Evolutionary conservation across 768 basidiomycete species (phyloP), one percentile per base, ranked within the genome.

Genomic region (Podaxis sp.): DNA sequence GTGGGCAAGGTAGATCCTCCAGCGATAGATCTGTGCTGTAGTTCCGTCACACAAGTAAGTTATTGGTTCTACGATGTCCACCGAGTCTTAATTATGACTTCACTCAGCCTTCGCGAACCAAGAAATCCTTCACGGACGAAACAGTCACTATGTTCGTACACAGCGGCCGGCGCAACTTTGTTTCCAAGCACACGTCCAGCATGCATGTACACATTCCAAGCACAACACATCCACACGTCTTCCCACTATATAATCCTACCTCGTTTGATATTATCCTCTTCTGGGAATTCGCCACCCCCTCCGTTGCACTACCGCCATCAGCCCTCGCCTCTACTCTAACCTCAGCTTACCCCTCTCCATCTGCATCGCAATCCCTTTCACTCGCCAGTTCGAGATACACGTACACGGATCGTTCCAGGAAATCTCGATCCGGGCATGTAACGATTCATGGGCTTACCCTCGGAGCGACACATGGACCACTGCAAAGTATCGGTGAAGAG

Each of bases 171-270:
- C 79, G 81, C 40, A 81, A 76, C 62, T 68, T 74, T 37, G 65
- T 75, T 44, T 63, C 73, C 47, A 55, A 60, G 37, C 56, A 52
- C 44, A 64, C 67, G 38, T 64, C 66, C 13, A 75, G 71, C 40
- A 69, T 73, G 52, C 77, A 87, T 70, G 79, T 83, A 0, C 78
- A 89, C 56, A 85, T 96, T 36, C 81, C 90, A 0, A 51, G 72
- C 9, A 50, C 70, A 2, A 77, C 79, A 0, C 77, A 85, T 66
- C 76, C 81, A 0, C 69, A 71, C 35, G 82, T 94, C 50, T 98
- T 97, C 71, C 92, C 95, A 1, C 79, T 97, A 3, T 86, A 89
- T 72, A 82, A 89, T 64, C 91, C 93, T 0, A 70, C 80, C 21
- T 78, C 86, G 5, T 75, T 95, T 46, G 91, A 95, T 69, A 66